phyloP scores from a whole-genome alignment of 192 early-diverging fungal species.

The Coemansia sp. region DNA sequence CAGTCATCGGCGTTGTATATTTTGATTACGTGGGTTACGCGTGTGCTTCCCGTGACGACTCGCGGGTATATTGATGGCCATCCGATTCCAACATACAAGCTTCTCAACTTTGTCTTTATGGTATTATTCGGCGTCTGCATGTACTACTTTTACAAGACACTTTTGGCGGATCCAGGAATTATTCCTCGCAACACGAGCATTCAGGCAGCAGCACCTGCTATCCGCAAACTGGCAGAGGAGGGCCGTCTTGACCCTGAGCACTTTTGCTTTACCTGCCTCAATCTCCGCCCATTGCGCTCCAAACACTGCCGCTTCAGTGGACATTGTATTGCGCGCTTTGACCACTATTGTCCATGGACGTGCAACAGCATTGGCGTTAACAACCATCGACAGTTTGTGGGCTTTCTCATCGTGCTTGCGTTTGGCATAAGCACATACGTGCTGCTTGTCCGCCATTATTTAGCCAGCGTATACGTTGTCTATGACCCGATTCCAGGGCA shows the following conservation, averaged over 20 bases:
- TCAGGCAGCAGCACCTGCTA: constrained; percentile 31
- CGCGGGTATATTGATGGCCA: constrained; percentile 29
- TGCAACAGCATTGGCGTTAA: constrained; percentile 88
- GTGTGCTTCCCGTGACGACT: constrained; percentile 67
- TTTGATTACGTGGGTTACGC: constrained; percentile 61
- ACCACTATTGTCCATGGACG: constrained; percentile 98
- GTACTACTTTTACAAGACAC: constrained; percentile 75
- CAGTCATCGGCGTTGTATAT: constrained; percentile 82
- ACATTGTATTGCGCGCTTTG: constrained; percentile 91
- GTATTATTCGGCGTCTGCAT: constrained; percentile 59
- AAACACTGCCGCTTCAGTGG: constrained; percentile 95
- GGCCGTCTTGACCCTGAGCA: constrained; percentile 70
- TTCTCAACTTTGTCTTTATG: constrained; percentile 68
- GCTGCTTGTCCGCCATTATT: constrained; percentile 61
- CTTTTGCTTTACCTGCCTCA: constrained; percentile 85
- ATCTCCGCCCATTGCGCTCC: constrained; percentile 79
- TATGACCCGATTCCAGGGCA: constrained; percentile 57
- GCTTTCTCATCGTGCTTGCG: constrained; percentile 71
- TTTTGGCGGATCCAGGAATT: constrained; percentile 78
- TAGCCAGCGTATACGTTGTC: constrained; percentile 45
- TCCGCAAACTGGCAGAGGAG: constrained; percentile 62
- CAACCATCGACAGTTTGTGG: constrained; percentile 88
- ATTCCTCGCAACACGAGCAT: constrained; percentile 56
- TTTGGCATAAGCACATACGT: constrained; percentile 61
- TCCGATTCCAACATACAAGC: constrained; percentile 21